Evolutionary conservation across 768 basidiomycete species (phyloP).

Genomic region (Ephemerocybe angulata): DNA sequence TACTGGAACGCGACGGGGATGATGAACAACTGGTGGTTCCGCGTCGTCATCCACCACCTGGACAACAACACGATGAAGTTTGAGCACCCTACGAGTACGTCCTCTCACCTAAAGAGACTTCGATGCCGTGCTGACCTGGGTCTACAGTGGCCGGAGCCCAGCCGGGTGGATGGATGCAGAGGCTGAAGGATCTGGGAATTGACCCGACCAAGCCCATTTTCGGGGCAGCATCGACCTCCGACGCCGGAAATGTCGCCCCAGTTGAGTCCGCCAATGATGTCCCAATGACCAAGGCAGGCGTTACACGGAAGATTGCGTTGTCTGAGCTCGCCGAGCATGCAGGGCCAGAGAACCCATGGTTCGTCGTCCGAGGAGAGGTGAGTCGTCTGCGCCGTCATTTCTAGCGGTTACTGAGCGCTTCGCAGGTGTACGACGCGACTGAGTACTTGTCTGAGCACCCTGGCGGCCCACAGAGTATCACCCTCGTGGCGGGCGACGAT

Average conservation of each 20-base stretch:
- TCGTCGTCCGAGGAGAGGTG: constrained; percentile 49
- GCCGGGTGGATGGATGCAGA: constrained; percentile 61
- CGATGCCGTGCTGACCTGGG: no score
- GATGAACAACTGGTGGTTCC: constrained; percentile 68
- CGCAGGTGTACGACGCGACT: constrained; percentile 48
- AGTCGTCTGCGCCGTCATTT: background rate
- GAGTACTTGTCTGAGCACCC: constrained; percentile 54
- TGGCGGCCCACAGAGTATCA: constrained; percentile 53
- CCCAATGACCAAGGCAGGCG: constrained; percentile 42
- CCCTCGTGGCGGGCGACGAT: constrained; percentile 54
- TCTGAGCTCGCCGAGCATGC: constrained; percentile 40
- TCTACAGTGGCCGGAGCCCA: constrained; percentile 36
- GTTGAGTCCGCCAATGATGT: constrained; percentile 17
- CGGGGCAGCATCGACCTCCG: constrained; percentile 7
- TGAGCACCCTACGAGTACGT: constrained; percentile 52
- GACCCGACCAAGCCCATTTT: constrained; percentile 44
- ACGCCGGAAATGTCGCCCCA: background rate
- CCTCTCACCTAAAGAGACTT: background rate
- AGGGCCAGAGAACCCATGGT: constrained; percentile 39
- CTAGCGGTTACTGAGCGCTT: background rate
- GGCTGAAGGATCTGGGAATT: constrained; percentile 42
- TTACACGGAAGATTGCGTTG: constrained; percentile 41
- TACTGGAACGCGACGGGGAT: constrained; percentile 58
- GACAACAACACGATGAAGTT: constrained; percentile 37
- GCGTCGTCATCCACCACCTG: constrained; percentile 43